phyloP scores from a whole-genome alignment of 805 yeast species.

The Sungouiella thailandica region DNA sequence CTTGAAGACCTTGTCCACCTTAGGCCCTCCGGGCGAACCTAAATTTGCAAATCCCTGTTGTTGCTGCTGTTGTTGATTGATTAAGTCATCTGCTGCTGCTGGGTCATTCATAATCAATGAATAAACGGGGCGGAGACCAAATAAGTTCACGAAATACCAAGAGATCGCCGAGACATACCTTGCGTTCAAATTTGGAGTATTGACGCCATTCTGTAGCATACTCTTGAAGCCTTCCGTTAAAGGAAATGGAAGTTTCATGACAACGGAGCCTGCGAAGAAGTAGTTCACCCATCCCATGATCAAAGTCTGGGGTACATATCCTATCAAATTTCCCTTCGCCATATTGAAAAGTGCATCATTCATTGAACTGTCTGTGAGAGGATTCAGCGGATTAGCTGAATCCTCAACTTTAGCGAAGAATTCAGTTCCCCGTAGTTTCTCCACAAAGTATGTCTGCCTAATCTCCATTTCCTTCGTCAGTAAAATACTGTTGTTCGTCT shows the following conservation, averaged over 20 bases:
- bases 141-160: constrained; percentile 87
- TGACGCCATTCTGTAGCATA: constrained; percentile 86
- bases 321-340: constrained; percentile 78
- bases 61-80: constrained; percentile 35
- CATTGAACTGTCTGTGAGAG: constrained; percentile 65
- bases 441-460: constrained; percentile 46
- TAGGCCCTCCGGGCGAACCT: constrained; percentile 57
- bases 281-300: constrained; percentile 96
- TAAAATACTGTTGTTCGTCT: constrained; percentile 49
- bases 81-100: constrained; percentile 41
- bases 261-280: constrained; percentile 86
- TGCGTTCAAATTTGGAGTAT: constrained; percentile 79
- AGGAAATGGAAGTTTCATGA: constrained; percentile 82
- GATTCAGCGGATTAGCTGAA: constrained; percentile 44
- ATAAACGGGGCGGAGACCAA: constrained; percentile 80
- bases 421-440: constrained; percentile 47
- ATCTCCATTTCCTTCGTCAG: constrained; percentile 45
- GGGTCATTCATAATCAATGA: constrained; percentile 59
- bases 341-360: constrained; percentile 70
- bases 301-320: constrained; percentile 84
- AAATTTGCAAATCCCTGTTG: constrained; percentile 36
- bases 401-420: constrained; percentile 48
- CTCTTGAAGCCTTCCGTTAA: constrained; percentile 83
- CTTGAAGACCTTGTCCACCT: constrained; percentile 57
- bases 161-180: constrained; percentile 91